These are phyloP conservation scores for Papiliotrema nemorosa DNA, from an alignment of 1,284 basidiomycete genomes.

Conservation along the genomic window DNA sequence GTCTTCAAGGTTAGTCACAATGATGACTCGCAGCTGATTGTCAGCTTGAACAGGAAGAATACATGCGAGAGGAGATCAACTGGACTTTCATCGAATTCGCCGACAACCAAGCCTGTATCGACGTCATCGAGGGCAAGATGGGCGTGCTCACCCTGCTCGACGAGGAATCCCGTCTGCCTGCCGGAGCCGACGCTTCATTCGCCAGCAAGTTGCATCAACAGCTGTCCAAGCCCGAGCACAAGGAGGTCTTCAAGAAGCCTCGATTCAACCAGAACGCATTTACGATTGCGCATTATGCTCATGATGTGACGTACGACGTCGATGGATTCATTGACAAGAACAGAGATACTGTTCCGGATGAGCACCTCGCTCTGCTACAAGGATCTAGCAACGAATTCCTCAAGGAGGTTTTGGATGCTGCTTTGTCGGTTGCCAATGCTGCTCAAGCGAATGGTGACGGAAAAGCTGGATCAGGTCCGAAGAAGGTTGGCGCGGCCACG, in stretches of 20 bases:
- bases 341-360: slow-evolving; percentile 96
- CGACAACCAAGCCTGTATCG: slow-evolving; percentile 98
- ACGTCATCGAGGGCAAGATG: slow-evolving; percentile 95
- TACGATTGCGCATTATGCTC: slow-evolving; percentile 96
- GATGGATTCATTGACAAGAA: slow-evolving; percentile 99
- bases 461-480: slow-evolving; percentile 22
- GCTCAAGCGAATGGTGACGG: slow-evolving; percentile 53
- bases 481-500: slow-evolving; percentile 55
- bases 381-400: slow-evolving; percentile 87
- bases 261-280: slow-evolving; percentile 96
- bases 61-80: slow-evolving; percentile 95
- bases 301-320: slow-evolving; percentile 97
- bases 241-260: slow-evolving; percentile 93
- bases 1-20: slow-evolving; percentile 71
- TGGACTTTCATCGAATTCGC: slow-evolving; percentile 99
- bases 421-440: slow-evolving; percentile 62
- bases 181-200: slow-evolving; percentile 90
- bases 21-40: background rate
- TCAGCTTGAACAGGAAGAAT: slow-evolving; percentile 95
- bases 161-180: slow-evolving; percentile 94
- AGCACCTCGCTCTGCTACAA: slow-evolving; percentile 84
- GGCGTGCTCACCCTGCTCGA: slow-evolving; percentile 93
- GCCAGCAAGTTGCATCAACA: slow-evolving; percentile 90
- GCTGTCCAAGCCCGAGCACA: slow-evolving; percentile 78
- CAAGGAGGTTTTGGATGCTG: slow-evolving; percentile 88